Percentiles rank a stretch among this genome's conserved stretches.
phyloP scores from a whole-genome alignment of 306 rosid genomes.

The Astragalus membranaceus region DNA sequence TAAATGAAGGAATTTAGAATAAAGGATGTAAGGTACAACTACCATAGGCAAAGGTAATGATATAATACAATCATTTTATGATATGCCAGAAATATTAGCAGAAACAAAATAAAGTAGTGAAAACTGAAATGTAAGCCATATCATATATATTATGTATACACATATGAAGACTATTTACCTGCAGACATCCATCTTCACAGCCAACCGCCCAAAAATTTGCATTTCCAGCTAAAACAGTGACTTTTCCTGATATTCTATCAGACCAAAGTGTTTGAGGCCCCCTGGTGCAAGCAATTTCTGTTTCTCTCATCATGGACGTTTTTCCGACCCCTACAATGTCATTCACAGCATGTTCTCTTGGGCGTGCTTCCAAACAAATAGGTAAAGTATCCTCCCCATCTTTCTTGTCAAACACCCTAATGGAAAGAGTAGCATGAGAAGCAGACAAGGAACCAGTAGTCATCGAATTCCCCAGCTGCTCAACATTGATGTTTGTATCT shows the following conservation, averaged over 20 bases:
- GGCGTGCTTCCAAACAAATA: constrained; percentile 79
- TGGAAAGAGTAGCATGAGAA: constrained; percentile 53
- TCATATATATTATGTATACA: not conserved
- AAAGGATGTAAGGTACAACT: not conserved
- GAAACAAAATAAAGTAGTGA: not conserved
- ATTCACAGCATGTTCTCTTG: constrained; percentile 69
- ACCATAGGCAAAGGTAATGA: not conserved
- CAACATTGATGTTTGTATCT: constrained; percentile 61
- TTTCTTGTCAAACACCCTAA: constrained; percentile 82
- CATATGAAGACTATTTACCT: constrained; percentile 37
- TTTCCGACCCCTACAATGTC: constrained; percentile 79
- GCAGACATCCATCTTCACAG: constrained; percentile 95
- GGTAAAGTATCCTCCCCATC: constrained; percentile 65
- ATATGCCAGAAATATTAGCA: not conserved
- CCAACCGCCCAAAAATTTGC: constrained; percentile 96
- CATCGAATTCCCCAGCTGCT: constrained; percentile 54
- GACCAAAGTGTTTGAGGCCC: constrained; percentile 82
- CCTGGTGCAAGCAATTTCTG: constrained; percentile 73
- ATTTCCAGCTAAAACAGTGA: constrained; percentile 95
- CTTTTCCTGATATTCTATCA: constrained; percentile 88
- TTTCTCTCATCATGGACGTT: constrained; percentile 68
- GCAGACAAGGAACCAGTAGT: constrained; percentile 50
- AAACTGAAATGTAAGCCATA: not conserved
- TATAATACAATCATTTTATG: not conserved
- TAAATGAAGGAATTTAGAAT: not conserved